Conservation (phyloP, 768 basidiomycete species). For the Zangia roseola region DNA sequence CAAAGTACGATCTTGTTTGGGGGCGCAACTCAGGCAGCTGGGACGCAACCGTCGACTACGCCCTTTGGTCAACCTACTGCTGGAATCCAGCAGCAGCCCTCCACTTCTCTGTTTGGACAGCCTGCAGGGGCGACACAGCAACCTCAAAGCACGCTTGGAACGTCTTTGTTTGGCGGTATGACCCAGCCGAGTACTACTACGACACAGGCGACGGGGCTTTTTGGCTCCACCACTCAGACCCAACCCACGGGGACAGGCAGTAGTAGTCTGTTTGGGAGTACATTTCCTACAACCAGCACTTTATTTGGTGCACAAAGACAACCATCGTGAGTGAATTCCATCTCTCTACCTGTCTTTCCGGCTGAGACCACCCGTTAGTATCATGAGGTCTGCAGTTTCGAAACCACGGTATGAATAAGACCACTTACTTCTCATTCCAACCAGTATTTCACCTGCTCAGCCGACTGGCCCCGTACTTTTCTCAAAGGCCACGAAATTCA, state of each 20-base stretch:
- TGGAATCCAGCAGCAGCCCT: conserved; percentile 32
- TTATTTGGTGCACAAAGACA: conserved; percentile 33
- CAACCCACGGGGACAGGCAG: conserved; percentile 17
- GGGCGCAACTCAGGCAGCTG: conserved; percentile 9
- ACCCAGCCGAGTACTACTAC: conserved; percentile 12
- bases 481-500: conserved; percentile 70
- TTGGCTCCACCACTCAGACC: conserved; percentile 18
- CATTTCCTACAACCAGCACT: conserved; percentile 11
- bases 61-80: conserved; percentile 30
- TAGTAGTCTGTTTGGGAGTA: conserved; percentile 30
- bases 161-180: conserved; percentile 29
- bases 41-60: conserved; percentile 12
- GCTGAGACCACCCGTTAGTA: conserved; percentile 9
- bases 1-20: conserved; percentile 32
- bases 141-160: conserved; percentile 30
- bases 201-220: conserved; percentile 17
- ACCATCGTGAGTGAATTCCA: conserved; percentile 24
- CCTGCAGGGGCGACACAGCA: conserved; percentile 26
- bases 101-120: conserved; percentile 39
- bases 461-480: conserved; percentile 31
- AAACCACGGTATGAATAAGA: not conserved
- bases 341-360: not conserved
- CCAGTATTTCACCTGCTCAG: conserved; percentile 33
- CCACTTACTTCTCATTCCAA: conserved; percentile 1
- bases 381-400: conserved; percentile 28